Evolutionary conservation across 2,329 filamentous ascomycete species (phyloP), one percentile per base, ranked within the genome.

Genomic region (Cadophora sp.): DNA sequence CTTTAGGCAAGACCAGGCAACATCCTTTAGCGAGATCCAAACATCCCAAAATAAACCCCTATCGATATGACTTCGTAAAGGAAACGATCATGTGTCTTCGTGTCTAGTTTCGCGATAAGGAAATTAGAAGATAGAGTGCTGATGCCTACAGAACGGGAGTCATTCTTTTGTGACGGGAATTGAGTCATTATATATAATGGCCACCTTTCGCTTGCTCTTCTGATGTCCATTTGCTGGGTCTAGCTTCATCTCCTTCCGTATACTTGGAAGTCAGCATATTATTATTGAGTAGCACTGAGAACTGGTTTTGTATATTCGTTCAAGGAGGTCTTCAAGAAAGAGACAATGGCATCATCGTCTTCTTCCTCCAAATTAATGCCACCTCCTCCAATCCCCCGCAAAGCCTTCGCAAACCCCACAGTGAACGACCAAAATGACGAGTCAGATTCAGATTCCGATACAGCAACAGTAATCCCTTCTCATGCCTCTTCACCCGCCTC

Each of bases 401-500:
- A 16, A 22, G 22, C 22, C 1, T 39, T 14, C 4, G 43, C n/a
- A 45, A 11, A 13, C 16, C 30, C 22, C 4, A 39, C 13, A 41
- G 11, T 30, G 33, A 39, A 11, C 36, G 11, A 39, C 36, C 36
- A 9, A 39, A 39, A 39, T 13, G 3, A 4, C 50, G 48, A 69
- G 30, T 59, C 55, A 22, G 66, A 70, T 24, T 67, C 69, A 16
- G 65, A 69, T 30, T 66, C 67, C 16, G 63, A 64, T 24, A 60
- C 48, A 51, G 48, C 20, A 51, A 51, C 48, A 1, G 48, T 2
- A 27, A 27, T 22, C 14, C 48, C 27, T 4, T 30, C 27, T 30
- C 27, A 30, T 30, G 27, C 27, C 6, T 30, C 27, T 4, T 30
- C 27, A 30, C 27, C 22, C 48, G 27, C 48, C 48, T 51, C 22